These are phyloP conservation scores for Lizonia empirigonia DNA, from an alignment of 2,329 filamentous ascomycete genomes.

Conservation along the genomic window DNA sequence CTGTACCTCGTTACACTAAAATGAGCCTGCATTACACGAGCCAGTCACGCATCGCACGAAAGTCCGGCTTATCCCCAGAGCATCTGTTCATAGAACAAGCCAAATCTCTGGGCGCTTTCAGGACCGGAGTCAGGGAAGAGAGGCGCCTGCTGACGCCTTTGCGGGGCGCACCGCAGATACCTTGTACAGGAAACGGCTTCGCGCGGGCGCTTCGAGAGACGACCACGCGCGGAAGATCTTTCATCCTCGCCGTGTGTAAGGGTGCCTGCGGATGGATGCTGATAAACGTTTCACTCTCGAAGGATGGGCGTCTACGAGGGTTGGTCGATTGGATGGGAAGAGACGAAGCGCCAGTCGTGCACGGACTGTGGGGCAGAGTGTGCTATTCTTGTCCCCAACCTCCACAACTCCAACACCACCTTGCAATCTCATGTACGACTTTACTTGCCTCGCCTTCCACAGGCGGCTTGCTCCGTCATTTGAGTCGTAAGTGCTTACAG, in stretches of 20 bases:
- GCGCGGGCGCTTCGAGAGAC: slow-evolving; percentile 38
- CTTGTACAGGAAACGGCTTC: slow-evolving; percentile 24
- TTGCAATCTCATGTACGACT: slow-evolving; percentile 11
- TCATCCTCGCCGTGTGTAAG: slow-evolving; percentile 28
- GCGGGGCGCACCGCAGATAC: slow-evolving; percentile 19
- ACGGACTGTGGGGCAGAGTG: slow-evolving; percentile 6
- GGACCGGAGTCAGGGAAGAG: slow-evolving; percentile 30
- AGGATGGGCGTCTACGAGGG: slow-evolving; percentile 29
- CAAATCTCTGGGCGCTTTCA: slow-evolving; percentile 30
- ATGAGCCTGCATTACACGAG: slow-evolving; percentile 25
- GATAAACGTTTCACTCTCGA: slow-evolving; percentile 24
- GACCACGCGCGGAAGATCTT: slow-evolving; percentile 27
- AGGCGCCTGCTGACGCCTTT: slow-evolving; percentile 42
- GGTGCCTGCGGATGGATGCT: slow-evolving; percentile 19
- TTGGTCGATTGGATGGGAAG: slow-evolving; percentile 25
- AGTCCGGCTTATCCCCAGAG: slow-evolving; percentile 20
- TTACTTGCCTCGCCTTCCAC: slow-evolving; percentile 5
- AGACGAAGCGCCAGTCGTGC: slow-evolving; percentile 7
- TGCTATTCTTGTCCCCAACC: slow-evolving; percentile 11
- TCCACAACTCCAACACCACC: slow-evolving; percentile 6
- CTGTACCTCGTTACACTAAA: slow-evolving; percentile 31
- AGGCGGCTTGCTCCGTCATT: not conserved
- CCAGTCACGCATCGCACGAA: slow-evolving; percentile 39
- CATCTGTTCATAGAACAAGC: slow-evolving; percentile 27
- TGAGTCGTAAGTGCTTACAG: not conserved